Evolutionary conservation across 2,329 filamentous ascomycete genomes (phyloP), one percentile per base, ranked within the genome.

Genomic region (Xylaria sp.): DNA sequence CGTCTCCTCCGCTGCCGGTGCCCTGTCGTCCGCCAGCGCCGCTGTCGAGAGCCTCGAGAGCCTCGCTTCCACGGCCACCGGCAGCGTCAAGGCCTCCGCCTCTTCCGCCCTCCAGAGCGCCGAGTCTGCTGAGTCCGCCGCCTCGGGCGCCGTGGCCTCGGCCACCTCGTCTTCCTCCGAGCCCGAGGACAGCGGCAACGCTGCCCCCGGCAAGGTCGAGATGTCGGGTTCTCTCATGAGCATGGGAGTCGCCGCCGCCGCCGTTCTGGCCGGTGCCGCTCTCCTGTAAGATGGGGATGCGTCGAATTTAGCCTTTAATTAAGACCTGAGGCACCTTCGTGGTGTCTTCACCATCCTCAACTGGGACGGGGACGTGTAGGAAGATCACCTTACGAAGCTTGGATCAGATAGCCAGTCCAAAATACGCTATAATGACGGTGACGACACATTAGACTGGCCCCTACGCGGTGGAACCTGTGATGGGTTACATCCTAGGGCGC

Each of bases 251-350:
- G 60, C 59, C 2, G 56, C 52, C 4, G 46, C 50, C 19, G 54
- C 60, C 37, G 45, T 64, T 2, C 53, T 64, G 6, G 9, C 59
- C 2, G 62, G 62, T 7, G 60, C 62, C 17, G 38, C 56, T 18
- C 16, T 64, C 21, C 41, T 64, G 50, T 64, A 60, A 48, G 40
- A 18, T 29, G 24, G 43, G 29, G 16, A 34, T 11, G n/a, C n/a
- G n/a, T n/a, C 4, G 29, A 34, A 34, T 7, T 13, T 34, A 11
- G 16, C 5, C 11, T 13, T 34, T 34, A 13, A 13, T 4, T 4
- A 34, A 34, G 29, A 34, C 29, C 29, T 34, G n/a, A 34, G 11
- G 11, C 5, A 26, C 5, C 11, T 26, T 26, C 24, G 24, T 11
- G 5, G 5, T 26, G 6, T 26, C 5, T 26, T 26, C 24, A 26